Evolutionary conservation across 108 stramenopile genomes (phyloP), one percentile per base, ranked within the genome.

Genomic region (Cylindrotheca closterium): DNA sequence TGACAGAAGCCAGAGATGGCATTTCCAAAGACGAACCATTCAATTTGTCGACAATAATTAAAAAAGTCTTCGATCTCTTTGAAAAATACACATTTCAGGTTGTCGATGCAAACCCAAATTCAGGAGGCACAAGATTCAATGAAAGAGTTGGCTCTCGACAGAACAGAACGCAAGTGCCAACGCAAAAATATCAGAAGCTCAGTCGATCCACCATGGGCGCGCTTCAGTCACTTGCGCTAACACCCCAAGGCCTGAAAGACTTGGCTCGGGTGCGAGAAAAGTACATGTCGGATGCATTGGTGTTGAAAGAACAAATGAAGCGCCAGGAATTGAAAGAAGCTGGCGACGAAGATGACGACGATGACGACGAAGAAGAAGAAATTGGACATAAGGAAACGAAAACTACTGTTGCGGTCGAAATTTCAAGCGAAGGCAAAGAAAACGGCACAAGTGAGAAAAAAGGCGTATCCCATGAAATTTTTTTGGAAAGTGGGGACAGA

Each of bases 331-430:
- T 64, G 59, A 79, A 78, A 46, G 86, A 75, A 42, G 79, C 81
- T 21, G 82, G 71, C 0, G 86, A 87, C 0, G 84, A 78, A 52
- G 82, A 67, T 28, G 85, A 81, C 30, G 87, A 93, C 51, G 90
- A 91, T 51, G 85, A 89, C 23, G 89, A 88, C 23, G 87, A 90
- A 15, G 91, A 93, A 29, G 85, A 86, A 4, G 85, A 86, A 0
- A 79, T 68, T n/a, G 80, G 77, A 4, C 47, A 29, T 19, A 60
- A 59, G 37, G 42, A 12, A 4, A 60, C 28, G 24, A 46, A 63
- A 46, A 27, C 8, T 15, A 33, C 26, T 25, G 32, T 49, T 23
- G 45, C 47, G 34, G 51, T 50, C 15, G 50, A 31, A 34, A 51
- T 28, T 45, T 33, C 28, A 1, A 30, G n/a, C 1, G 32, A 50